Percentiles rank a stretch among this genome's conserved stretches.
Evolutionary conservation across 352 stramenopile species (phyloP).

Genomic region (Globisporangium polare): DNA sequence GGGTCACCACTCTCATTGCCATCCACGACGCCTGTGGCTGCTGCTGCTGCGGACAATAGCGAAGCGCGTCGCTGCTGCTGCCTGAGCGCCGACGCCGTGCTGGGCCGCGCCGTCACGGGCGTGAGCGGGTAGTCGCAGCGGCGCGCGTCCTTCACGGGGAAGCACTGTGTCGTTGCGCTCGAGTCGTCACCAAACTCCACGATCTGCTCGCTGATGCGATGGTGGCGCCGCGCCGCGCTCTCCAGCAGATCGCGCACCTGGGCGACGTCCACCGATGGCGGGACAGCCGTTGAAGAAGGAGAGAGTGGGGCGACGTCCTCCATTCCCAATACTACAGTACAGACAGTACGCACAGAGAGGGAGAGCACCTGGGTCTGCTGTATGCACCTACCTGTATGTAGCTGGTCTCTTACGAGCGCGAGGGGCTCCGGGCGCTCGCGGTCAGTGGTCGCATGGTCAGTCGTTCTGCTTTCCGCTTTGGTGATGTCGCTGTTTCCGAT

Average conservation of each 20-base stretch:
- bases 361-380: too few species aligned
- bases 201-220: slow-evolving; percentile 13
- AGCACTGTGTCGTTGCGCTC: neutral
- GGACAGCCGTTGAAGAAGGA: neutral
- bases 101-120: slow-evolving; percentile 5
- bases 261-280: slow-evolving; percentile 1
- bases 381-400: too few species aligned
- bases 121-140: slow-evolving; percentile 12
- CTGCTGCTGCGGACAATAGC: neutral
- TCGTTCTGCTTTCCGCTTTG: too few species aligned
- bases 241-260: slow-evolving; percentile 10
- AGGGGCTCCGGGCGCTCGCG: too few species aligned
- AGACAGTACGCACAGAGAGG: neutral
- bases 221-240: slow-evolving; percentile 4
- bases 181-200: slow-evolving; percentile 9
- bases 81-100: slow-evolving; percentile 2
- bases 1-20: neutral
- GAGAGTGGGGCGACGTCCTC: neutral
- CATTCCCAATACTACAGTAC: neutral
- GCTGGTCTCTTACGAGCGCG: too few species aligned
- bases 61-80: neutral
- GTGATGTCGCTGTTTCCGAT: too few species aligned
- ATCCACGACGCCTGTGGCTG: neutral
- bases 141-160: slow-evolving; percentile 11
- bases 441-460: too few species aligned